These are phyloP conservation scores for Cyathus striatus DNA, from an alignment of 768 basidiomycete species.

Conservation along the genomic window DNA sequence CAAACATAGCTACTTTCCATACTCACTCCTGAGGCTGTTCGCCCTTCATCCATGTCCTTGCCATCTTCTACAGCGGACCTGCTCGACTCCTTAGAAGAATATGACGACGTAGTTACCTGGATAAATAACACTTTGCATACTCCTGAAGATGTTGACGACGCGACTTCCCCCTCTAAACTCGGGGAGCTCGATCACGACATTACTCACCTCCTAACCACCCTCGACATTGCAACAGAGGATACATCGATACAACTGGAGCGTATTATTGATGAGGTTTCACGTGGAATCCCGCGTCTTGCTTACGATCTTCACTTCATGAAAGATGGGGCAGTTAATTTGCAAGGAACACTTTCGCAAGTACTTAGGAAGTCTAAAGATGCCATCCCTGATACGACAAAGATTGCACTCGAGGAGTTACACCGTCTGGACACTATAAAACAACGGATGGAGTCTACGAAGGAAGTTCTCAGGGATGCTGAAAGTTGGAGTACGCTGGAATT, in stretches of 20 bases:
- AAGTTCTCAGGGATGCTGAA: conserved; percentile 91
- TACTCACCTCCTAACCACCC: conserved; percentile 66
- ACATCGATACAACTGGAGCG: conserved; percentile 84
- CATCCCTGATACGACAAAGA: conserved; percentile 52
- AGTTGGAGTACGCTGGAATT: conserved; percentile 94
- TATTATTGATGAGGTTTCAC: conserved; percentile 88
- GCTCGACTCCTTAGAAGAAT: conserved; percentile 52
- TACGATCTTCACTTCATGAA: conserved; percentile 98
- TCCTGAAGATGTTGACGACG: conserved; percentile 23
- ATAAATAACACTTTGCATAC: conserved; percentile 57
- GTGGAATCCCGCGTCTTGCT: conserved; percentile 83
- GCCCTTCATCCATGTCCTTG: conserved; percentile 27
- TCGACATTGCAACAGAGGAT: conserved; percentile 86
- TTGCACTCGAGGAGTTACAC: conserved; percentile 71
- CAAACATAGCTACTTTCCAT: no score
- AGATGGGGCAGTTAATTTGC: conserved; percentile 79
- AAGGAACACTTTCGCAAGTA: conserved; percentile 58
- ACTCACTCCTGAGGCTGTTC: no score
- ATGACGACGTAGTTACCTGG: conserved; percentile 63
- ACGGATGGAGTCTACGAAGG: conserved; percentile 84
- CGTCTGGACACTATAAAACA: conserved; percentile 78
- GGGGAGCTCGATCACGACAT: conserved; percentile 68
- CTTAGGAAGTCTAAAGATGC: conserved; percentile 48
- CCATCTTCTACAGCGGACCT: conserved; percentile 35
- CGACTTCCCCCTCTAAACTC: conserved; percentile 31